These are phyloP conservation scores for Coemansia sp. DNA, from an alignment of 192 early-diverging fungal species.

Conservation along the genomic window DNA sequence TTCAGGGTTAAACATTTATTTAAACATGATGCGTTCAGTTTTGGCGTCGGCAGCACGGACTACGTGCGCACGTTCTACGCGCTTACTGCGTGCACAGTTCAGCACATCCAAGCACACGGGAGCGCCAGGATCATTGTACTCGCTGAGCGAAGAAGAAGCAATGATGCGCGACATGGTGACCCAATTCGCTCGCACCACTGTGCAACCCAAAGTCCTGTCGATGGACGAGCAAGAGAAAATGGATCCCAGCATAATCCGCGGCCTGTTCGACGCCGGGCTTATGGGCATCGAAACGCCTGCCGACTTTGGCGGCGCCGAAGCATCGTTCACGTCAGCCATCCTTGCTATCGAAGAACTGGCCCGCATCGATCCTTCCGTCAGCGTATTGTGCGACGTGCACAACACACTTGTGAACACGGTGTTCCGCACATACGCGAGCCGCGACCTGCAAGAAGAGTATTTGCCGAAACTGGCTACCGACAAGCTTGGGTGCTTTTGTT, in stretches of 20 bases:
- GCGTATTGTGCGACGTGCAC: slow-evolving; percentile 92
- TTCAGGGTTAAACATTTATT: not conserved
- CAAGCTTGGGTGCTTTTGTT: slow-evolving; percentile 90
- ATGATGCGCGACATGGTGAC: slow-evolving; percentile 74
- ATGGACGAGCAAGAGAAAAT: slow-evolving; percentile 93
- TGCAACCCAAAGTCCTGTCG: slow-evolving; percentile 79
- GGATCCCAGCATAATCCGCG: slow-evolving; percentile 75
- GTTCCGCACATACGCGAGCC: slow-evolving; percentile 78
- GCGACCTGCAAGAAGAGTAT: slow-evolving; percentile 77
- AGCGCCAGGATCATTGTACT: not conserved
- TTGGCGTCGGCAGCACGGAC: slow-evolving; percentile 1
- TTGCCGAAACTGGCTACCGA: slow-evolving; percentile 79
- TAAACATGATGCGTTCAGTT: slow-evolving; percentile 13
- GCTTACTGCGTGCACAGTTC: too few relatives aligned
- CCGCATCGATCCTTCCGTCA: slow-evolving; percentile 91
- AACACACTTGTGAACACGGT: slow-evolving; percentile 97
- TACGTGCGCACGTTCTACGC: not conserved
- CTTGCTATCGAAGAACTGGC: slow-evolving; percentile 90
- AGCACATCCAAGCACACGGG: too few relatives aligned
- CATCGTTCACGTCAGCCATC: slow-evolving; percentile 82
- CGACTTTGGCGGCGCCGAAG: slow-evolving; percentile 78
- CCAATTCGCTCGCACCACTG: slow-evolving; percentile 79
- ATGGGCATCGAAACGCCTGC: slow-evolving; percentile 90
- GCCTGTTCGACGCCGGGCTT: slow-evolving; percentile 87
- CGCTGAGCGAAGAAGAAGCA: slow-evolving; percentile 84